Base-by-base conservation (phyloP, 352 stramenopile genomes). In the Phytophthora uliginosa region DNA sequence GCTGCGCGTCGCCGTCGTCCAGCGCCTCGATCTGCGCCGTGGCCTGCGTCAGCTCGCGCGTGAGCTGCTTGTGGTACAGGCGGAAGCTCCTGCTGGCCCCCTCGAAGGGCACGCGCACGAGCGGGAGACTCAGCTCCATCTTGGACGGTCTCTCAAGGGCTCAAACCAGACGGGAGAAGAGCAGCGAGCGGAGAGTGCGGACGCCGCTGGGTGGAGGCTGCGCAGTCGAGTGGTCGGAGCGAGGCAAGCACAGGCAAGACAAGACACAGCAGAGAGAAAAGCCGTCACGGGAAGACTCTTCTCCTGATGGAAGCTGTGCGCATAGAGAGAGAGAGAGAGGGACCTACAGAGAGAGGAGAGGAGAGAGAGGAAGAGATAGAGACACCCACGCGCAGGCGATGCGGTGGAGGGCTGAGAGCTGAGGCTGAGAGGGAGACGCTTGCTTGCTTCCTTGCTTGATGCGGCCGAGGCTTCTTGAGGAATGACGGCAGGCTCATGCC, bases 41-140 rank as follows among this genome's bases (percentile, higher is more conserved):
- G n/a, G 88, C 69, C 36, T 73, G 65, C 28, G 74, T 72, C 13
- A 96, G 47, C 69, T 96, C 87, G 45, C 84, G 82, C 31, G 83
- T 89, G 36, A 96, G 69, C 57, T 96, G 83, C 71, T 94, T 94
- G 66, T 96, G 84, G 42, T 93, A 93, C 40, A 95, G 72, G 0
- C 89, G 89, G 55, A 96, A 96, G 31, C 59, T 86, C 72, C 85
- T 90, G 78, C 89, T 95, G 40, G 78, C 83, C 51, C 84, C 77
- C 69, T 96, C 89, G 55, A 94, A 93, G 34, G 87, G 89, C 57
- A 87, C 83, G 47, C 89, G 88, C 66, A 96, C 59, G 54, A 96
- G 73, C 69, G 89, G 86, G 54, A 92, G 77, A 62, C 81, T 82
- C 33, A 96, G 69, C 59, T 96, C 83, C 83, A 90, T 90, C 8